Evolutionary conservation across 176 grass and related monocot genomes (phyloP).

Genomic region (Ampelocalamus luodianensis): DNA sequence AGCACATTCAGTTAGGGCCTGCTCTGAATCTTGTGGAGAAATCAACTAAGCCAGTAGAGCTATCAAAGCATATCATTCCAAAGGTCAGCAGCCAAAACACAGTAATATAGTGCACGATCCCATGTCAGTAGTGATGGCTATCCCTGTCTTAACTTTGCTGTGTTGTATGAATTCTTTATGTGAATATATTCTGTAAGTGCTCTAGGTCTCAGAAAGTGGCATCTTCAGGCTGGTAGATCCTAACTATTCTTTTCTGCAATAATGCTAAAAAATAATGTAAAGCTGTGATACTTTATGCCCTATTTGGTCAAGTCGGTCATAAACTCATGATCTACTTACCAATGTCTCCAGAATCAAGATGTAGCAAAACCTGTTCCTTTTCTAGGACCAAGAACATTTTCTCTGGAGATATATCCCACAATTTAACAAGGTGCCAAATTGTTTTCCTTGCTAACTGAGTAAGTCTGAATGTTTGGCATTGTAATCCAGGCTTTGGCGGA

Average conservation of each 20-base stretch:
- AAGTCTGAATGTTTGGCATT: background rate
- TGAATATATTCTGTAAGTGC: constrained; percentile 45
- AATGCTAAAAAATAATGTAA: constrained; percentile 18
- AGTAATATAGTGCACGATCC: constrained; percentile 4
- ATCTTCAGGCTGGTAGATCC: constrained; percentile 39
- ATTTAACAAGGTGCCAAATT: constrained; percentile 4
- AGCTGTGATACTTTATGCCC: constrained; percentile 29
- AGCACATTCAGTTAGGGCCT: constrained; percentile 17
- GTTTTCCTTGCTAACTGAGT: background rate
- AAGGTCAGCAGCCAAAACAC: constrained; percentile 38
- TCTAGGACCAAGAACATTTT: constrained; percentile 13
- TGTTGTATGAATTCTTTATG: constrained; percentile 45
- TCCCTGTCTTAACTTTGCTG: constrained; percentile 38
- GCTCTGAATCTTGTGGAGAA: constrained; percentile 13
- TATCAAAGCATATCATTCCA: constrained; percentile 9
- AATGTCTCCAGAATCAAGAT: constrained; percentile 37
- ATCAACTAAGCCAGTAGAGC: background rate
- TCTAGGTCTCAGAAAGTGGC: constrained; percentile 37
- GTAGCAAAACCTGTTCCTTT: constrained; percentile 28
- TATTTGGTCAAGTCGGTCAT: constrained; percentile 48
- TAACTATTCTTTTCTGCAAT: constrained; percentile 41
- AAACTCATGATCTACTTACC: constrained; percentile 44
- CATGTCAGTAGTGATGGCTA: constrained; percentile 40
- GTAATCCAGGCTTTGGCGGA: constrained; percentile 19
- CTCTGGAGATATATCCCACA: constrained; percentile 4